Percentiles rank a stretch among this genome's conserved stretches.
These are phyloP conservation scores for Sideroxylon spinosum DNA, from an alignment of 179 eudicot genomes.

Conservation along the genomic window DNA sequence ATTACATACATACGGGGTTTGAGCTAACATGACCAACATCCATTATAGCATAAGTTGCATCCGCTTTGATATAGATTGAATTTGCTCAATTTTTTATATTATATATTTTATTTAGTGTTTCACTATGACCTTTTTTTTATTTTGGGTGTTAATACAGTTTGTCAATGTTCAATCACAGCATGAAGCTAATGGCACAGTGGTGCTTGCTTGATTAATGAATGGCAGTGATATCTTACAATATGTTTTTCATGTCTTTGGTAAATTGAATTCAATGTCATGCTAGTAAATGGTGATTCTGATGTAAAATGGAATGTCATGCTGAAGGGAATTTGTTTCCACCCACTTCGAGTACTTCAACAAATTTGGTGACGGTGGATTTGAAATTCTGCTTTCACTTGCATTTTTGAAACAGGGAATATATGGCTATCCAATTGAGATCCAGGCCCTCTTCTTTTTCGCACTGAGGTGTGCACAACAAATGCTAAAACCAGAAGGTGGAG, in stretches of 20 bases:
- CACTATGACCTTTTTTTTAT: not conserved
- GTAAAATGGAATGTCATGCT: not conserved
- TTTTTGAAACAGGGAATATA: slow-evolving; percentile 43
- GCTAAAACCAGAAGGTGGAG: slow-evolving; percentile 41
- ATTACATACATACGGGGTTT: not conserved
- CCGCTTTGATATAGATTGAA: too few relatives aligned
- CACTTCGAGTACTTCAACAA: not conserved
- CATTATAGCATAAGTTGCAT: not conserved
- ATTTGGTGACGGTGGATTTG: not conserved
- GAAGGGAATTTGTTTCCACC: not conserved
- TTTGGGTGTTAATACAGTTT: not conserved
- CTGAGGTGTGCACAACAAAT: slow-evolving; percentile 37
- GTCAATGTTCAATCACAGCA: not conserved
- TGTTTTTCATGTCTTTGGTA: not conserved
- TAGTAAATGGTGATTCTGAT: not conserved
- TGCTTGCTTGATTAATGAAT: not conserved
- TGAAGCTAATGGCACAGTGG: not conserved
- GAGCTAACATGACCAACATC: not conserved
- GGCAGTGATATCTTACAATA: not conserved
- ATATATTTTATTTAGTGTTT: not conserved
- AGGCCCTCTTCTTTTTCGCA: slow-evolving; percentile 54
- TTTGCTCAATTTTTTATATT: not conserved
- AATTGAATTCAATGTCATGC: not conserved
- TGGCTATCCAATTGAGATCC: slow-evolving; percentile 51
- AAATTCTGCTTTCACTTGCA: slow-evolving; percentile 8